Base-by-base conservation (phyloP, 805 yeast genomes). In the Wickerhamomyces chaumierensis region DNA sequence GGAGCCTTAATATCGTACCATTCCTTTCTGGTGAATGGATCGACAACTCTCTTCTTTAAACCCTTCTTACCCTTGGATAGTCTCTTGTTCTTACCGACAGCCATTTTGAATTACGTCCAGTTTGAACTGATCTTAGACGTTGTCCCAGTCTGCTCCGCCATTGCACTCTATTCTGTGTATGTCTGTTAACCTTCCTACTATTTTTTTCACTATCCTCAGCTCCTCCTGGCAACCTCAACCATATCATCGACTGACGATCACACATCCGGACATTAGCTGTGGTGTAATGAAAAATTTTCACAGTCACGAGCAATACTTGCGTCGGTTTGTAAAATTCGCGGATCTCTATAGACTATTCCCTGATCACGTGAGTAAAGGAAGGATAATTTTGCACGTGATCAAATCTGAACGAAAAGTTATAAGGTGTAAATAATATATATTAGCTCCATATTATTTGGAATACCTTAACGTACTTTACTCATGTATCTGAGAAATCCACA, bases 1-100 rank as follows among this genome's bases (percentile, higher is more conserved):
- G 97, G 97, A 55, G 97, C 97, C 77, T 88, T 87, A 73, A 88
- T 85, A 70, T 84, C 94, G 70, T 75, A 88, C 97, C 97, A 90
- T 62, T 88, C 97, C 75, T 90, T 90, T 73, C 88, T 87, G 79
- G 95, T 76, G 87, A 88, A 88, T 63, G 96, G 96, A 77, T 90
- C 96, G 57, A 86, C 94, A 64, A 83, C 90, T 81, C 81, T 90
- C 92, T 90, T 90, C 94, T 90, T 88, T 69, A 86, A 73, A 63
- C 96, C 96, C 73, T 90, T 90, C 86, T 81, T 81, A 63, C 90
- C 88, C 75, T 78, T 79, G 67, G 74, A 68, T 61, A 75, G 66
- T 67, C 81, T 72, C 78, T 81, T 81, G 66, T 81, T 81, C 75
- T 81, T 81, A 58, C 88, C 88, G 62, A 79, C 83, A 73, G 81